Percentiles rank a stretch among this genome's conserved stretches.
Conservation (phyloP, 306 rosid species). For the Potentilla sterilis region DNA sequence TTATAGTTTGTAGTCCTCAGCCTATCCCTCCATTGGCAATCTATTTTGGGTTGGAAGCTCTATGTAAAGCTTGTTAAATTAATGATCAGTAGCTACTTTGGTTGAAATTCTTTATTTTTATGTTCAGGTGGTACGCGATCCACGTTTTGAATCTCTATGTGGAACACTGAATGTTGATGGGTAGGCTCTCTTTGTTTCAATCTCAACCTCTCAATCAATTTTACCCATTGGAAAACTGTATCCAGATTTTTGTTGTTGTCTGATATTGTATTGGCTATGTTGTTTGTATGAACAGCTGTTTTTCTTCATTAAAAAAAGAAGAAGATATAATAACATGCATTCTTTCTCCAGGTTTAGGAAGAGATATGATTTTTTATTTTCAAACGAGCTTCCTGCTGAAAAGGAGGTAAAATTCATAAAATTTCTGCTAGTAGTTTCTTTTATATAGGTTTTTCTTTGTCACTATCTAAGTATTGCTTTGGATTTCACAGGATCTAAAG, state of each 20-base stretch:
- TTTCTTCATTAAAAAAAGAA: not conserved
- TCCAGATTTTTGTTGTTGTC: not conserved
- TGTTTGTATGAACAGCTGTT: not conserved
- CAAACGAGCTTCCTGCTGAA: constrained; percentile 37
- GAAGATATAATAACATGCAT: not conserved
- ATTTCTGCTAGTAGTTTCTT: constrained; percentile 1
- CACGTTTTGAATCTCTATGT: constrained; percentile 66
- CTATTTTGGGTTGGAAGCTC: not conserved
- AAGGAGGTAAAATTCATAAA: constrained; percentile 44
- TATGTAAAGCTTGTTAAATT: not conserved
- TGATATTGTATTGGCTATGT: not conserved
- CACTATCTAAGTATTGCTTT: constrained; percentile 13
- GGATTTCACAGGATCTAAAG: constrained; percentile 48
- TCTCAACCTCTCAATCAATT: not conserved
- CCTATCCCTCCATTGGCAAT: not conserved
- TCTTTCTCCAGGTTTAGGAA: constrained; percentile 60
- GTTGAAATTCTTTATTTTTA: constrained; percentile 13
- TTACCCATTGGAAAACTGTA: not conserved
- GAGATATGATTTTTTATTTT: constrained; percentile 61
- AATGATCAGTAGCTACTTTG: not conserved
- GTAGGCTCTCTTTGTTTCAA: not conserved
- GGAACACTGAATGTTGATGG: constrained; percentile 18
- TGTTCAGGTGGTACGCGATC: constrained; percentile 68
- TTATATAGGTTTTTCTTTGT: not conserved
- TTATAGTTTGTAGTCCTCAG: not conserved